phyloP scores from a whole-genome alignment of 2,329 filamentous ascomycete genomes.

The Cryphonectria nitschkei region DNA sequence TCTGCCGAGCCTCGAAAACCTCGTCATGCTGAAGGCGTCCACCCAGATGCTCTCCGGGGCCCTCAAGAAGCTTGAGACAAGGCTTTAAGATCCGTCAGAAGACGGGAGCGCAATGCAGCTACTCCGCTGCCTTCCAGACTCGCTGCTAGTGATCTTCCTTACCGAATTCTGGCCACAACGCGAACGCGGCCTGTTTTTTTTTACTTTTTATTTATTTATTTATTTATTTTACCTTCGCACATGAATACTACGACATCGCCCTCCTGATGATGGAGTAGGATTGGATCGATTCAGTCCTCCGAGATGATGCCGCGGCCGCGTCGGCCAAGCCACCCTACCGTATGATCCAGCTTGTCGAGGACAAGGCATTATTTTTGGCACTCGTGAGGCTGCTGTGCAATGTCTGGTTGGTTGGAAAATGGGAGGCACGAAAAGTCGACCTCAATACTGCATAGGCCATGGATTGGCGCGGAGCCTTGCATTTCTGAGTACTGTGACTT shows the following conservation, averaged over 20 bases:
- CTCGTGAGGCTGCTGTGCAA: neutral
- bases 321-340: neutral
- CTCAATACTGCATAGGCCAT: neutral
- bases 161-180: neutral
- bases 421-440: neutral
- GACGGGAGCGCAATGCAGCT: neutral
- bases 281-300: neutral
- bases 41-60: conserved; percentile 3
- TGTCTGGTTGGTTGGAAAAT: neutral
- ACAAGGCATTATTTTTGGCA: neutral
- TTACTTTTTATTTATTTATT: too few species aligned
- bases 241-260: neutral
- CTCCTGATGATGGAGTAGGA: neutral
- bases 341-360: neutral
- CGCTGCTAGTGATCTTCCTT: neutral
- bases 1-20: neutral
- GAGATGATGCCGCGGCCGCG: neutral
- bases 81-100: neutral
- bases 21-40: neutral
- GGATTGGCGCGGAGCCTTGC: too few species aligned
- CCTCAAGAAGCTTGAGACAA: neutral
- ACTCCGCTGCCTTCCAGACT: neutral
- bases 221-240: too few species aligned
- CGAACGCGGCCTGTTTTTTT: neutral
- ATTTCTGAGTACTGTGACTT: neutral